phyloP scores from a whole-genome alignment of 1,284 basidiomycete genomes.

The Sporisorium iseilematis-ciliati region DNA sequence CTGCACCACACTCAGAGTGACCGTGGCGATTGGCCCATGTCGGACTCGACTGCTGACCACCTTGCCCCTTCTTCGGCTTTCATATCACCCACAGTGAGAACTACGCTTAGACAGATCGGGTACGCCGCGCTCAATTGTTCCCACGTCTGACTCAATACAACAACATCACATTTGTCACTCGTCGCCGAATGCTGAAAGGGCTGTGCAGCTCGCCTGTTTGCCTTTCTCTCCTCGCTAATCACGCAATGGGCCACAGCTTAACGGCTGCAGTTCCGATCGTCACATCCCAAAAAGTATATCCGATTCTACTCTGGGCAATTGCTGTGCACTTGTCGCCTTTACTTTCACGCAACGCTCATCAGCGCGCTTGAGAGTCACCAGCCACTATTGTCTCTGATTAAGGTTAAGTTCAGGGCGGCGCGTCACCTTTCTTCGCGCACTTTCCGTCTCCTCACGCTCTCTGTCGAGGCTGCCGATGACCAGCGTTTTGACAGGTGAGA shows the following conservation, averaged over 20 bases:
- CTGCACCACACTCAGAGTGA: background rate
- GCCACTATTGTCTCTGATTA: too few species aligned
- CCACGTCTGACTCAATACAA: conserved; percentile 1
- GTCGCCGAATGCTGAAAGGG: background rate
- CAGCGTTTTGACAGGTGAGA: too few species aligned
- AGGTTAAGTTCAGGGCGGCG: too few species aligned
- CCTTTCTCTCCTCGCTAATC: background rate
- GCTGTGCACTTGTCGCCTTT: too few species aligned
- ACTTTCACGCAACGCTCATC: too few species aligned
- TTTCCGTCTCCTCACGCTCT: too few species aligned
- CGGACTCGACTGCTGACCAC: background rate
- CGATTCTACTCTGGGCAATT: too few species aligned
- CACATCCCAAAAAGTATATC: too few species aligned
- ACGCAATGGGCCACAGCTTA: background rate
- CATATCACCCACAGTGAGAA: conserved; percentile 41
- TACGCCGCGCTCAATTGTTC: background rate
- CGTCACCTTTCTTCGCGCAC: too few species aligned
- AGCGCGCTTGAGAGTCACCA: too few species aligned
- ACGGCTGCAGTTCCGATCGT: too few species aligned
- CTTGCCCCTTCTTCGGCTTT: conserved; percentile 1
- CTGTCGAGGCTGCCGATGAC: too few species aligned
- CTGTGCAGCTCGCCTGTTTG: background rate
- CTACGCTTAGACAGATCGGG: conserved; percentile 32
- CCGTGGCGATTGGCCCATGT: background rate
- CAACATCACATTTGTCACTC: background rate